Base-by-base conservation (phyloP, 495 filamentous ascomycete species). In the Clavariopsis aquatica region DNA sequence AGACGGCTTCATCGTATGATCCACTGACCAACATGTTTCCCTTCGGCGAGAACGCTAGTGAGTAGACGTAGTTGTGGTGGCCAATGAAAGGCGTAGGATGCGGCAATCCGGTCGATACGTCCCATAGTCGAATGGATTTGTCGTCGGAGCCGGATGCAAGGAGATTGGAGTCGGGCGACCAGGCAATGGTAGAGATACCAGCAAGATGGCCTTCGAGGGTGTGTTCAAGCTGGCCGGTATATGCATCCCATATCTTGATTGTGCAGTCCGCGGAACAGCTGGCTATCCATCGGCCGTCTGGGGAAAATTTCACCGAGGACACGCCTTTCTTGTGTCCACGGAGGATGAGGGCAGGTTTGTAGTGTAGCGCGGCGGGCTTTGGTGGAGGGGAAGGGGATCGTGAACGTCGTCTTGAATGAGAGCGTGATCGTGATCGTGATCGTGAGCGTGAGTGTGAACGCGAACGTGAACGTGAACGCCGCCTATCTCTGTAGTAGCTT, bases 51-150 rank as follows among this genome's bases (percentile, higher is more conserved):
- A 97, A 98, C 22, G 93, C 91, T 51, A 98, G 81, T 36, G 87
- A 87, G 76, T 93, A 96, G 47, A 98, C 87, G 78, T 96, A 97
- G 73, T 93, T 97, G 73, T 97, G 93, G 73, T 98, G 94, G 45
- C 94, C 93, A 29, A 86, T 75, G 65, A 97, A 81, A 8, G 89
- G 85, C 23, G 77, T 78, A 0, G 82, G 77, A 74, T 88, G 80
- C 67, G 87, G 72, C 81, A 87, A 84, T 66, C 80, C 87, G 80
- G 90, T 93, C 15, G 84, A 77, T 19, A 91, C 82, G 74, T 96
- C 89, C 94, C 94, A 98, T 4, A 98, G 80, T 1, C 94, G 84
- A 60, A 98, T 97, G 0, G 89, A 87, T 74, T 98, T 98, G 80
- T 98, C 94, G 74, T 98, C 94, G 26, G 89, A 92, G 10, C 94